Evolutionary conservation across 2,329 filamentous ascomycete genomes (phyloP), one percentile per base, ranked within the genome.

Genomic region (Aspergillus vadensis): DNA sequence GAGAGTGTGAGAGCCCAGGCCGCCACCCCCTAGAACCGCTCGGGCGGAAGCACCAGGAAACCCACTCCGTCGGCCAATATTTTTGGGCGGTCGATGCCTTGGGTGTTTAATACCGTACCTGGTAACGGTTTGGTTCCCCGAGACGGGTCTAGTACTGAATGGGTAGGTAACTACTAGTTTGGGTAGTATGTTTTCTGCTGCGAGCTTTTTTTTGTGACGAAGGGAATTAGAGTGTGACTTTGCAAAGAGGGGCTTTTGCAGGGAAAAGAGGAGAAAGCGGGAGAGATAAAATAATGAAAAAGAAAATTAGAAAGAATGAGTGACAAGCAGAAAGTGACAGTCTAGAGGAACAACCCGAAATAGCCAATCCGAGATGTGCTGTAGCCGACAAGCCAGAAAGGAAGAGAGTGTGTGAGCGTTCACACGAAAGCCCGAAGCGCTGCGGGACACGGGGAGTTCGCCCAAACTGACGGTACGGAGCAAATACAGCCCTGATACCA

Each of bases 1-100:
- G 27, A 14, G 57, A 43, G 50, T 57, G 62, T 58, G 58, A 43
- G 63, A 47, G 49, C 60, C 54, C 60, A 67, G 64, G 63, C 68
- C 69, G 71, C 70, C 71, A 73, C 71, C 71, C 71, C 70, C 71
- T 72, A 69, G 69, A 71, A 70, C 65, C 66, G 65, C 63, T 63
- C 65, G 63, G 61, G 62, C 61, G 65, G 63, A 67, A 71, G 65
- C 64, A 68, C 60, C 59, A 64, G 61, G 30, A 63, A 60, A 55
- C 44, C 55, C 57, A 61, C 55, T 55, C 9, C 52, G 50, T 61
- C 56, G 54, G 58, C 57, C 61, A 63, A 58, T 61, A 59, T 61
- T 59, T 62, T 56, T 50, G 58, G 41, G 55, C 60, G 58, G 50
- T 54, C 52, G 60, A 52, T 63, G 61, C 58, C 59, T 63, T 59